Conservation (phyloP, 257 asterid genomes). For the Apocynum venetum region DNA sequence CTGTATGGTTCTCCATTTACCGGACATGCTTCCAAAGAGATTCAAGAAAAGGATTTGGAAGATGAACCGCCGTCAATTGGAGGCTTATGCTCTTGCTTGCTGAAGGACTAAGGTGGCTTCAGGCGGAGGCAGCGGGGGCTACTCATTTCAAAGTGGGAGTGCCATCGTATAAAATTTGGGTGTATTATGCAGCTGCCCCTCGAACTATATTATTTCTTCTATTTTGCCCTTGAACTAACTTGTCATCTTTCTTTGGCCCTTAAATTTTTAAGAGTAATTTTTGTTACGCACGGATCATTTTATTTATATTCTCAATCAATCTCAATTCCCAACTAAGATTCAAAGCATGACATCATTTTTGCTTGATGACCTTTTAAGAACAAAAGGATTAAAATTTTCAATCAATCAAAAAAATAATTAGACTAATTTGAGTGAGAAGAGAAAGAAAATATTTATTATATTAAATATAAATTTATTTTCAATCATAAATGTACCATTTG, state of each 20-base stretch:
- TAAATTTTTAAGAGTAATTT: neutral
- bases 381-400: no score
- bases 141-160: neutral
- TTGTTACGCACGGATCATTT: neutral
- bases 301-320: neutral
- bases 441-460: no score
- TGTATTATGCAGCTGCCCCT: neutral
- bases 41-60: neutral
- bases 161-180: neutral
- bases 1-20: constrained; percentile 97
- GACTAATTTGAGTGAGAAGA: no score
- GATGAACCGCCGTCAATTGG: neutral
- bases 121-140: neutral
- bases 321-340: no score
- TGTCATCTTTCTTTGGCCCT: neutral
- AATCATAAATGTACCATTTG: no score
- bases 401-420: no score
- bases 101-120: constrained; percentile 4
- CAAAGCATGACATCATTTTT: no score
- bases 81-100: neutral
- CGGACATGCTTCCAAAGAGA: constrained; percentile 44
- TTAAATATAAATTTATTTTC: no score
- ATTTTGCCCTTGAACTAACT: neutral
- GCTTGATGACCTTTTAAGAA: no score
- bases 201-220: neutral